These are phyloP conservation scores for Pythium coloratum DNA, from an alignment of 352 stramenopile genomes.

Conservation along the genomic window DNA sequence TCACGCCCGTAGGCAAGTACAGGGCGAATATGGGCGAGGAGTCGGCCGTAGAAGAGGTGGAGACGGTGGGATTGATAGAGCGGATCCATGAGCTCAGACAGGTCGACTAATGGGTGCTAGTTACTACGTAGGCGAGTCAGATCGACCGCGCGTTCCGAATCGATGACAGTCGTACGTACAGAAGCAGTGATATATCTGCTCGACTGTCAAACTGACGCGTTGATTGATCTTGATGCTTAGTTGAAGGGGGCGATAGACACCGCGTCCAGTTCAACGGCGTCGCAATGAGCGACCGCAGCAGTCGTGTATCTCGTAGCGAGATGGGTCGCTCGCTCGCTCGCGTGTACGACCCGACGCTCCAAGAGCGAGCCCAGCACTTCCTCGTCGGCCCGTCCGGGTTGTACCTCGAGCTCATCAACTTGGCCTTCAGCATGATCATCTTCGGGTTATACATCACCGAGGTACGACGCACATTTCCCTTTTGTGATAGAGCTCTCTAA, in stretches of 20 bases:
- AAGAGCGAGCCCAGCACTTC: constrained; percentile 36
- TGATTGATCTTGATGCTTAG: not conserved
- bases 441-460: constrained; percentile 62
- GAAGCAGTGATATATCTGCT: not conserved
- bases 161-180: constrained; percentile 9
- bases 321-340: constrained; percentile 32
- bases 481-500: not conserved
- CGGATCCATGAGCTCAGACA: not conserved
- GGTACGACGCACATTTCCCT: constrained; percentile 22
- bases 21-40: not conserved
- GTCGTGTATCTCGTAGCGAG: constrained; percentile 24
- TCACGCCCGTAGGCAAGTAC: not conserved
- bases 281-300: constrained; percentile 29
- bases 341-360: constrained; percentile 50
- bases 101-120: not conserved
- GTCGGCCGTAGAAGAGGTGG: constrained; percentile 10
- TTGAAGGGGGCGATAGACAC: not conserved
- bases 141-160: constrained; percentile 18
- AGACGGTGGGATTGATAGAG: constrained; percentile 5
- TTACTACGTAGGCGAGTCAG: constrained; percentile 16
- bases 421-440: constrained; percentile 57
- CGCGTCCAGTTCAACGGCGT: constrained; percentile 28
- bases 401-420: constrained; percentile 57
- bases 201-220: not conserved
- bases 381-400: constrained; percentile 42